Base-by-base conservation (phyloP, 2,329 filamentous ascomycete species). In the Blastomyces gilchristii region DNA sequence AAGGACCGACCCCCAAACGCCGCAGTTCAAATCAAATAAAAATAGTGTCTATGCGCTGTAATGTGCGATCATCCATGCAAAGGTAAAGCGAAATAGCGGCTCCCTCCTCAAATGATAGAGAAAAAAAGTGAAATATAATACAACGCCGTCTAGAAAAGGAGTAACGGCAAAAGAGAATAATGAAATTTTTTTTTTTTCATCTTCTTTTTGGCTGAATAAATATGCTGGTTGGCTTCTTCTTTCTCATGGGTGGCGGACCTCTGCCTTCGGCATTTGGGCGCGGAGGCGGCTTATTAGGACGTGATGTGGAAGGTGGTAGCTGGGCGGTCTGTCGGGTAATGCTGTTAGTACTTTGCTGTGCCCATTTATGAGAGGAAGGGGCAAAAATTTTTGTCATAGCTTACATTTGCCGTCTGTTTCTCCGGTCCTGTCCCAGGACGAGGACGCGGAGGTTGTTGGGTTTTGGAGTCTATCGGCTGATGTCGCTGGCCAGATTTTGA, bases 131-230 rank as follows among this genome's bases (percentile, higher is more conserved):
- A 39, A 41, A 16, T 43, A 52, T 22, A 41, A 61, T 61, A 53
- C 59, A 61, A 65, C 34, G 45, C n/a, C 49, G 22, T 18, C 1
- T 50, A 28, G n/a, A 25, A 63, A 45, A 18, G 39, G 43, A 49
- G n/a, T 12, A 31, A 31, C 37, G n/a, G 31, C 25, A 22, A n/a
- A 52, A 25, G 16, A 18, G 18, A 34, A 39, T 18, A 9, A 18
- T 22, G 1, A 12, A 4, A 31, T 31, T 31, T 31, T 22, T 22
- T 22, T 22, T 22, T 9, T 0, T 12, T 58, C 49, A 65, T 56
- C 72, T 72, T 62, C 71, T 69, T 65, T 75, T 77, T 18, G 76
- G 76, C 47, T 75, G 71, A 64, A 78, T 77, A 64, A 78, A 78
- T 3, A 75, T 74, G 62, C 77, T 75, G 25, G 64, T 70, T 28